Percentiles rank a stretch among this genome's conserved stretches.
phyloP scores from a whole-genome alignment of 495 filamentous ascomycete genomes.

The Extremus antarcticus region DNA sequence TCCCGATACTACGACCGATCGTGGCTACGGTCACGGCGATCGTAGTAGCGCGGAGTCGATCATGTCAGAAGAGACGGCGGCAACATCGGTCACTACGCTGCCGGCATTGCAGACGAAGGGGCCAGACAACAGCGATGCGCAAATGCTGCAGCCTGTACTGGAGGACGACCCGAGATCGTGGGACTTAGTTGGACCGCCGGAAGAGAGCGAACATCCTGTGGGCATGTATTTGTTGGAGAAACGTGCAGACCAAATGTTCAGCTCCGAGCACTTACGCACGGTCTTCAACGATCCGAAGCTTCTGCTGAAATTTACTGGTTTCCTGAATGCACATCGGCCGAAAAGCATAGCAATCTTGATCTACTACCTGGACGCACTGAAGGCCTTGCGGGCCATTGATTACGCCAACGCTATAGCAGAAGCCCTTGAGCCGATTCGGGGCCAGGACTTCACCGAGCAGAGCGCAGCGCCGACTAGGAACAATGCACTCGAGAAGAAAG shows the following conservation, averaged over 20 bases:
- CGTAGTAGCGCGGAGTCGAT: conserved; percentile 28
- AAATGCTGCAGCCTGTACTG: conserved; percentile 38
- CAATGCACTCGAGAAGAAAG: conserved; percentile 46
- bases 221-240: conserved; percentile 44
- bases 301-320: conserved; percentile 52
- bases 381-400: conserved; percentile 57
- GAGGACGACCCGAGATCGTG: conserved; percentile 44
- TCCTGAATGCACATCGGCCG: conserved; percentile 58
- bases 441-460: conserved; percentile 36
- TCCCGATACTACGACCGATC: background rate
- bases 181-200: conserved; percentile 36
- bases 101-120: conserved; percentile 31
- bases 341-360: conserved; percentile 56
- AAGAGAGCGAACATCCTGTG: conserved; percentile 13
- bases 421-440: conserved; percentile 39
- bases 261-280: conserved; percentile 47
- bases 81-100: conserved; percentile 30
- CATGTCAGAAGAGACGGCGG: conserved; percentile 30
- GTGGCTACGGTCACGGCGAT: conserved; percentile 14
- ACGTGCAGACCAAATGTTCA: conserved; percentile 54
- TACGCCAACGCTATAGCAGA: conserved; percentile 56
- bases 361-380: conserved; percentile 54
- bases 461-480: conserved; percentile 40
- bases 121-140: conserved; percentile 33
- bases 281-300: conserved; percentile 55